Evolutionary conservation across 345 rosid genomes (phyloP).

Genomic region (Populus simonii): DNA sequence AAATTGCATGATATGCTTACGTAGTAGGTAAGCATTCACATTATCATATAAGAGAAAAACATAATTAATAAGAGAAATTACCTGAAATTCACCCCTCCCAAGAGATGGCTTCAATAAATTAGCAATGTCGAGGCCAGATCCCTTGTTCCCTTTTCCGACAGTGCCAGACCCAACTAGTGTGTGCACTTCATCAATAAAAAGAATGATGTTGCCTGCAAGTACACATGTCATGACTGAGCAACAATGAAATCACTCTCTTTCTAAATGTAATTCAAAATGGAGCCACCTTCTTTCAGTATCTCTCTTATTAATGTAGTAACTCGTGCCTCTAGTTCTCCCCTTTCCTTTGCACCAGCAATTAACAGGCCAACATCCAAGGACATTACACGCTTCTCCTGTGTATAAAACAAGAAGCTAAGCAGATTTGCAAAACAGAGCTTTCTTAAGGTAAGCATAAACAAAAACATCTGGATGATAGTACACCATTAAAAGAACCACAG

Average conservation of each 20-base stretch:
- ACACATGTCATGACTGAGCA: conserved; percentile 23
- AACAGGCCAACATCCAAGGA: conserved; percentile 88
- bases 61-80: conserved; percentile 22
- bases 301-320: conserved; percentile 77
- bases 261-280: conserved; percentile 12
- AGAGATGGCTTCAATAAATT: conserved; percentile 92
- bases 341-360: conserved; percentile 98
- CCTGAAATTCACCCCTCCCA: conserved; percentile 95
- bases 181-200: conserved; percentile 94
- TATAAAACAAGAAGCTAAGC: conserved; percentile 25
- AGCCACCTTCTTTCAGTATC: conserved; percentile 70
- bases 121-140: conserved; percentile 94
- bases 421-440: conserved; percentile 13
- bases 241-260: conserved; percentile 6
- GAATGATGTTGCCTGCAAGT: conserved; percentile 69
- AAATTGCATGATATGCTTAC: neutral
- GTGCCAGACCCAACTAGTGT: conserved; percentile 94
- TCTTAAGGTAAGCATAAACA: neutral
- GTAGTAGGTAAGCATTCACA: conserved; percentile 8
- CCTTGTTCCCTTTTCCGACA: conserved; percentile 81
- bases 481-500: neutral
- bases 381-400: conserved; percentile 79
- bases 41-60: neutral
- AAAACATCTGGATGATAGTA: conserved; percentile 3
- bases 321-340: conserved; percentile 95